Percentiles rank a stretch among this genome's conserved stretches.
phyloP scores from a whole-genome alignment of 2,329 filamentous ascomycete species.

The Trichophyton verrucosum region DNA sequence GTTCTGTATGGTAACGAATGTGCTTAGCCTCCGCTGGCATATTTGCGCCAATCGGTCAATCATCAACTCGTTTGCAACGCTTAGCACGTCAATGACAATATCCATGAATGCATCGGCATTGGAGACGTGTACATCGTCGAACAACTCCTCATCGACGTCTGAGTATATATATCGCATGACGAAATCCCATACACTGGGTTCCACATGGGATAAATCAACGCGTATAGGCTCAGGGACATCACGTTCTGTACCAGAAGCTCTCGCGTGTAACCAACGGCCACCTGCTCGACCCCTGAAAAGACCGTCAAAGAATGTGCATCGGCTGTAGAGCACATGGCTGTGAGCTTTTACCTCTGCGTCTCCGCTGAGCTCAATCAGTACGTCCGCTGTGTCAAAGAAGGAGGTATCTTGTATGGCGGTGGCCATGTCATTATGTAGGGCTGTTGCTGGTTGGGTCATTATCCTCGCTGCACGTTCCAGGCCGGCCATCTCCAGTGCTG shows the following conservation, averaged over 20 bases:
- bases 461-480: constrained; percentile 67
- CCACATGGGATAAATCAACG: constrained; percentile 74
- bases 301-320: constrained; percentile 85
- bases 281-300: constrained; percentile 79
- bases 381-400: constrained; percentile 71
- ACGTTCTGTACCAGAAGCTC: constrained; percentile 38
- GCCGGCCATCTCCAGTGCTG: constrained; percentile 54
- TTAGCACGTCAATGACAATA: constrained; percentile 80
- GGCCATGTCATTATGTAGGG: constrained; percentile 57
- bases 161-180: constrained; percentile 74
- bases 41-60: constrained; percentile 79
- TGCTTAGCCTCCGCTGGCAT: constrained; percentile 72
- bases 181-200: constrained; percentile 58
- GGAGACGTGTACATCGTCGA: constrained; percentile 58
- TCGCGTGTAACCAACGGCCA: constrained; percentile 68
- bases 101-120: constrained; percentile 77
- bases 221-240: constrained; percentile 42
- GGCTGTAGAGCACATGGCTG: constrained; percentile 62
- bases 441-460: constrained; percentile 53
- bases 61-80: constrained; percentile 88
- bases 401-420: constrained; percentile 50
- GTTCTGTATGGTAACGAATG: constrained; percentile 75
- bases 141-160: constrained; percentile 67
- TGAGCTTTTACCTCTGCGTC: constrained; percentile 54
- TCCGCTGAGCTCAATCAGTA: constrained; percentile 64